phyloP scores from a whole-genome alignment of 2,329 filamentous ascomycete genomes.

The Westerdykella aurantiaca region DNA sequence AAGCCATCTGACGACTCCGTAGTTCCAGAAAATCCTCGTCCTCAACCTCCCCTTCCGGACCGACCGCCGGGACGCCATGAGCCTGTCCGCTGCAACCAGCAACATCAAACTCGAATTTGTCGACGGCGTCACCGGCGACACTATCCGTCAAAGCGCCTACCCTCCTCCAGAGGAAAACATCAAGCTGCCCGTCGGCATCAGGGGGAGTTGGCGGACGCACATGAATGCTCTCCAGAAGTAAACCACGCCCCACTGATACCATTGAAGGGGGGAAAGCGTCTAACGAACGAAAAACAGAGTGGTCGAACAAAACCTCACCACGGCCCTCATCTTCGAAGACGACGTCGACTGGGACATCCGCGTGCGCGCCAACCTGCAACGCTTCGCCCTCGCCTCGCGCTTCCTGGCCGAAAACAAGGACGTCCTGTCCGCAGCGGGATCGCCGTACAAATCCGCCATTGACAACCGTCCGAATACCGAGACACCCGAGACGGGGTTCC shows the following conservation, averaged over 20 bases:
- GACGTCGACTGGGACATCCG: constrained; percentile 31
- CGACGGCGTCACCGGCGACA: constrained; percentile 43
- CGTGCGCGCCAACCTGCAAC: constrained; percentile 24
- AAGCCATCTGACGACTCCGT: neutral
- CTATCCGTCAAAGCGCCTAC: constrained; percentile 24
- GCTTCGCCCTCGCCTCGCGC: constrained; percentile 24
- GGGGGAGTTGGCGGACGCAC: constrained; percentile 29
- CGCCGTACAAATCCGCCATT: constrained; percentile 12
- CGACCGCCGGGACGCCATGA: constrained; percentile 50
- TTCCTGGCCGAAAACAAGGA: constrained; percentile 18
- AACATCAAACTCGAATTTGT: constrained; percentile 46
- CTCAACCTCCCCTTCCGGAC: constrained; percentile 49
- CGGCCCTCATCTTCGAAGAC: constrained; percentile 28
- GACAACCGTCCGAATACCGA: constrained; percentile 18
- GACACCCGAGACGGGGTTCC: constrained; percentile 18
- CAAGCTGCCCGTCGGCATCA: constrained; percentile 21
- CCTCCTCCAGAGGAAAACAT: constrained; percentile 26
- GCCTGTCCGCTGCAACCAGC: constrained; percentile 45
- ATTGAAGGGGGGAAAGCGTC: too few species aligned
- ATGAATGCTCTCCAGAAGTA: constrained; percentile 28
- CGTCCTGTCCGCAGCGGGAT: constrained; percentile 3
- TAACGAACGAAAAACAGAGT: constrained; percentile 12
- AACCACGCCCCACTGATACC: neutral
- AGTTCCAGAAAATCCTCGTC: constrained; percentile 53
- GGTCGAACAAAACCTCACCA: constrained; percentile 27